Conservation (phyloP, 768 basidiomycete species). For the Pilatotrama ljubarskyi region DNA sequence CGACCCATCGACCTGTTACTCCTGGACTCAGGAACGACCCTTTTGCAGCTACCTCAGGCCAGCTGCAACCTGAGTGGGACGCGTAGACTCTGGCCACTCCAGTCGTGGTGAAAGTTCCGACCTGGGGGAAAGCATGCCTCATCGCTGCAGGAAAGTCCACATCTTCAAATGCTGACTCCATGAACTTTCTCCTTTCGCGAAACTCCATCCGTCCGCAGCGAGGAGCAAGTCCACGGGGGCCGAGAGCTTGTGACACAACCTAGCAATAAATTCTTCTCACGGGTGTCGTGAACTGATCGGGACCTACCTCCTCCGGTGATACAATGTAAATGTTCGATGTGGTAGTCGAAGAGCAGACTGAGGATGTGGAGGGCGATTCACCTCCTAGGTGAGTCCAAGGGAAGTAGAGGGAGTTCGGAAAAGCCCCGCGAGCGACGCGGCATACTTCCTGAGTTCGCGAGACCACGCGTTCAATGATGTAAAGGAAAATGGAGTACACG, state of each 20-base stretch:
- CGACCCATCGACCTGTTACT: background rate
- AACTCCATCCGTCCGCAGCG: background rate
- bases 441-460: background rate
- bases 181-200: background rate
- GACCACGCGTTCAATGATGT: background rate
- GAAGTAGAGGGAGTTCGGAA: too few relatives aligned
- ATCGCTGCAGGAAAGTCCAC: background rate
- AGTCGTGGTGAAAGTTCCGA: background rate
- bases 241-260: background rate
- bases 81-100: background rate
- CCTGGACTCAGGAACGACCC: conserved; percentile 5
- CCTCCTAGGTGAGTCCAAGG: too few relatives aligned
- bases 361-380: too few relatives aligned
- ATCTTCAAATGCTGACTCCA: background rate
- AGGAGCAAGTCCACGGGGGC: background rate
- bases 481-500: background rate
- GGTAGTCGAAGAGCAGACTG: too few relatives aligned
- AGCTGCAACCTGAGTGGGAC: background rate
- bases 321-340: too few relatives aligned
- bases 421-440: background rate
- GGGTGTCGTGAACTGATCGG: background rate
- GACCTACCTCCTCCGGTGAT: background rate
- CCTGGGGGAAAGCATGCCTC: conserved; percentile 3
- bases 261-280: background rate
- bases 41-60: conserved; percentile 1